Evolutionary conservation across 805 yeast genomes (phyloP), one percentile per base, ranked within the genome.

Genomic region (Ogataea neopini): DNA sequence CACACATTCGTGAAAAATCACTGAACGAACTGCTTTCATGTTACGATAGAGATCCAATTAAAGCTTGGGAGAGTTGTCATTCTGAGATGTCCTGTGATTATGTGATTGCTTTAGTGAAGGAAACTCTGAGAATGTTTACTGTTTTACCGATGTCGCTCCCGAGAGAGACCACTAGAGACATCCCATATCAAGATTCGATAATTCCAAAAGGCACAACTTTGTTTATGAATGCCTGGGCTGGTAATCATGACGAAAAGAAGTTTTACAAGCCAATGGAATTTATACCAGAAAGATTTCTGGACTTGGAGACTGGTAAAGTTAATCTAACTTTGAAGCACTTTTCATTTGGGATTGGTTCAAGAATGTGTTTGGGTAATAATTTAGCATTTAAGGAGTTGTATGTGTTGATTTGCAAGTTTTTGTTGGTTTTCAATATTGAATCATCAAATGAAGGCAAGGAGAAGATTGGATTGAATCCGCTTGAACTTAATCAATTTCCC

Each of bases 101-200:
- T 50, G 63, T 84, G 2, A 57, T 64, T 22, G 91, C 91, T 0
- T 54, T 86, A 7, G 67, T 85, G 6, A 73, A 80, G 43, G 94
- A 86, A 59, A 77, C 85, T 0, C 65, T 85, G 34, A 66, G 94
- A 11, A 70, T 65, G 52, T 83, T 80, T 51, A 76, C 88, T 0
- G 90, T 84, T 1, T 68, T 84, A 43, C 91, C 92, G 1, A 67
- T 85, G 57, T 70, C 83, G 13, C 67, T 86, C 35, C 91, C 94
- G 0, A 67, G 92, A 49, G 66, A 69, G 17, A 77, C 86, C 1
- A 77, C 87, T 2, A 74, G 70, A 41, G 71, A 70, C 15, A 73
- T 85, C n/a, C 35, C 49, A 0, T 75, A 71, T 55, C 62, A 62
- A 3, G 59, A 70, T 20, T 51, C 65, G 0, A 50, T 66, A 1